phyloP scores from a whole-genome alignment of 768 basidiomycete species.

The Podaxis rugospora region DNA sequence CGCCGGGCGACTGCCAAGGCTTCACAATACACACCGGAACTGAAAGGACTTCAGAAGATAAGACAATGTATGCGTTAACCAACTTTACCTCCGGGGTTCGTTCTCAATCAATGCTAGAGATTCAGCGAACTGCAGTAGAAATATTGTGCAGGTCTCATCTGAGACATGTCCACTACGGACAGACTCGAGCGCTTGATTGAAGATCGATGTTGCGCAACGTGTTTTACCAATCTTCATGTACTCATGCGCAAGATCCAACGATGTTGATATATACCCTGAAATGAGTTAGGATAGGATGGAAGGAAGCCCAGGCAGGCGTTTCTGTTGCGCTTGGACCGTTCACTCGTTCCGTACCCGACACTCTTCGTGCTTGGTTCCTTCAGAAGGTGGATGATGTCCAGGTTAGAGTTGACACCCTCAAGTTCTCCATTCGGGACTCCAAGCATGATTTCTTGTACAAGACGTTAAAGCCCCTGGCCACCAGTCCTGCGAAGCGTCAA shows the following conservation, averaged over 20 bases:
- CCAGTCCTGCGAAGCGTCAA: no score
- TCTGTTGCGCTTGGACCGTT: no score
- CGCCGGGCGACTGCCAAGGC: constrained; percentile 45
- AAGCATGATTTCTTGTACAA: no score
- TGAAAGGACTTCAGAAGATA: constrained; percentile 18
- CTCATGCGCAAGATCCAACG: constrained; percentile 72
- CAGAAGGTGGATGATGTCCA: no score
- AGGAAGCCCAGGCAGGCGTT: constrained; percentile 7
- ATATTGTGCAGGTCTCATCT: constrained; percentile 46
- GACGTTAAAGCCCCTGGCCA: no score
- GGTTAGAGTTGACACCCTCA: no score
- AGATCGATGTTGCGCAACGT: constrained; percentile 61
- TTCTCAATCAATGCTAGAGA: constrained; percentile 59
- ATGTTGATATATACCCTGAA: constrained; percentile 58
- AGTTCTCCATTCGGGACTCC: no score
- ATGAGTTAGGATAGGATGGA: not conserved
- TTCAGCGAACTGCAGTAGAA: constrained; percentile 65
- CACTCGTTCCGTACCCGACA: no score
- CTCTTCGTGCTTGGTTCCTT: no score
- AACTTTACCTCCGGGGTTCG: constrained; percentile 48
- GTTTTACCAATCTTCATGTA: constrained; percentile 75
- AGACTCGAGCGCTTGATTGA: constrained; percentile 48
- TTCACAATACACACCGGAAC: constrained; percentile 54
- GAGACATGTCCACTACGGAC: constrained; percentile 43
- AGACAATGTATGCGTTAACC: not conserved